phyloP scores from a whole-genome alignment of 768 basidiomycete species.

The Tulasnella sp. region DNA sequence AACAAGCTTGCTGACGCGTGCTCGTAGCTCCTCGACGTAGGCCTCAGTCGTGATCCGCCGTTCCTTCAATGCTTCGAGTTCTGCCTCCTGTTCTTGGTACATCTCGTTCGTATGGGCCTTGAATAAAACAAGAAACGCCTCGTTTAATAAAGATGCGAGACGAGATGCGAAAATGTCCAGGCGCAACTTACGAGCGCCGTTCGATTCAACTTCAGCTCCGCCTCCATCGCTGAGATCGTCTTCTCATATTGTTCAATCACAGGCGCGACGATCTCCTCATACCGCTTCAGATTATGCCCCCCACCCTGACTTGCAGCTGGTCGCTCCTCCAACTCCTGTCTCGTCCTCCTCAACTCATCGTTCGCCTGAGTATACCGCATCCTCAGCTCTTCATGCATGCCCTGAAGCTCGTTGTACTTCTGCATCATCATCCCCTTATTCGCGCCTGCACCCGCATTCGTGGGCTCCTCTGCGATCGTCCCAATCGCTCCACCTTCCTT shows the following conservation, averaged over 20 bases:
- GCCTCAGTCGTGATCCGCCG: slow-evolving; percentile 68
- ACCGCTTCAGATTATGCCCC: slow-evolving; percentile 49
- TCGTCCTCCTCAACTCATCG: slow-evolving; percentile 71
- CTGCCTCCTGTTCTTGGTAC: slow-evolving; percentile 83
- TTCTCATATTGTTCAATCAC: slow-evolving; percentile 99
- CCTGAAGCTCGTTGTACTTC: slow-evolving; percentile 75
- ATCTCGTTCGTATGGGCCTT: slow-evolving; percentile 78
- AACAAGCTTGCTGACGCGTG: slow-evolving; percentile 65
- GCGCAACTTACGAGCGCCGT: slow-evolving; percentile 46
- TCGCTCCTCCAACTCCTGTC: slow-evolving; percentile 66
- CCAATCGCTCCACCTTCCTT: slow-evolving; percentile 48
- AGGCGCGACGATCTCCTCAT: slow-evolving; percentile 90
- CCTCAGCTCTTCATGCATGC: slow-evolving; percentile 73
- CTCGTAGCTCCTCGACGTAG: slow-evolving; percentile 77
- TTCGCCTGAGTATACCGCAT: slow-evolving; percentile 81
- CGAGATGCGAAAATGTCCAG: neutral
- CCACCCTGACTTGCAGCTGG: slow-evolving; percentile 44
- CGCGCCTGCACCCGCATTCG: slow-evolving; percentile 25
- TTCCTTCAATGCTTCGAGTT: slow-evolving; percentile 51
- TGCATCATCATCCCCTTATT: slow-evolving; percentile 65
- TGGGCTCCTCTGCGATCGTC: neutral
- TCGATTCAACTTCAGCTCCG: slow-evolving; percentile 75
- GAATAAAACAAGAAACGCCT: neutral
- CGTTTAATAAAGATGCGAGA: neutral
- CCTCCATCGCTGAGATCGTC: slow-evolving; percentile 89